A percentile compares a stretch with the other conserved stretches of the same genome.
These are phyloP conservation scores for Ceratobasidium sp. DNA, from an alignment of 1,284 basidiomycete genomes.

Conservation along the genomic window DNA sequence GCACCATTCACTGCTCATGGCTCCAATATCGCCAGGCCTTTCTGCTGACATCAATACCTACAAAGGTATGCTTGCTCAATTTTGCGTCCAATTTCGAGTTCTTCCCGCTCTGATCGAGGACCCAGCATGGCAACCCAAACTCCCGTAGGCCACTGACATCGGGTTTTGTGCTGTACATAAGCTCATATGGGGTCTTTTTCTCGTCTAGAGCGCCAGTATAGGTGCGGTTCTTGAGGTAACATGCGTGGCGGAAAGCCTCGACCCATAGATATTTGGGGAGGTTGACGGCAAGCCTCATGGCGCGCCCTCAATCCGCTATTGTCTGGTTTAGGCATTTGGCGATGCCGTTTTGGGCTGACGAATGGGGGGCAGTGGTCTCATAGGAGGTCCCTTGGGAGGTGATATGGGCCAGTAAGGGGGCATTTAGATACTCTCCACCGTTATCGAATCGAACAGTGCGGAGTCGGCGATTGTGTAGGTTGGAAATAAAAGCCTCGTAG, in stretches of 20 bases:
- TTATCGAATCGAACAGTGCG: constrained; percentile 19
- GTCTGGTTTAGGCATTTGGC: constrained; percentile 45
- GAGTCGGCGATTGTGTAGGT: background rate
- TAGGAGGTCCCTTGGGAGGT: constrained; percentile 39
- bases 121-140: constrained; percentile 15
- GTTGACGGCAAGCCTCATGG: constrained; percentile 38
- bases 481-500: constrained; percentile 12
- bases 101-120: constrained; percentile 17
- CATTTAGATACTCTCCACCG: background rate
- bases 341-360: constrained; percentile 48
- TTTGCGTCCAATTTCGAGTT: constrained; percentile 34
- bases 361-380: constrained; percentile 45
- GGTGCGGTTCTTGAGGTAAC: constrained; percentile 34
- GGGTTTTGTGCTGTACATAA: constrained; percentile 51
- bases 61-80: constrained; percentile 2
- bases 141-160: constrained; percentile 49
- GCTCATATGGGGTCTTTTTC: constrained; percentile 51
- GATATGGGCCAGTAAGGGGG: constrained; percentile 4
- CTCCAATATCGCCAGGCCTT: constrained; percentile 25
- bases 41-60: background rate
- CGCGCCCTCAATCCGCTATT: constrained; percentile 24
- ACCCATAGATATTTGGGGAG: constrained; percentile 44
- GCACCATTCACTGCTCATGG: background rate
- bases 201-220: constrained; percentile 46
- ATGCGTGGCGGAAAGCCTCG: constrained; percentile 39